These are phyloP conservation scores for Cytospora paraplurivora DNA, from an alignment of 2,329 filamentous ascomycete species.

Conservation along the genomic window DNA sequence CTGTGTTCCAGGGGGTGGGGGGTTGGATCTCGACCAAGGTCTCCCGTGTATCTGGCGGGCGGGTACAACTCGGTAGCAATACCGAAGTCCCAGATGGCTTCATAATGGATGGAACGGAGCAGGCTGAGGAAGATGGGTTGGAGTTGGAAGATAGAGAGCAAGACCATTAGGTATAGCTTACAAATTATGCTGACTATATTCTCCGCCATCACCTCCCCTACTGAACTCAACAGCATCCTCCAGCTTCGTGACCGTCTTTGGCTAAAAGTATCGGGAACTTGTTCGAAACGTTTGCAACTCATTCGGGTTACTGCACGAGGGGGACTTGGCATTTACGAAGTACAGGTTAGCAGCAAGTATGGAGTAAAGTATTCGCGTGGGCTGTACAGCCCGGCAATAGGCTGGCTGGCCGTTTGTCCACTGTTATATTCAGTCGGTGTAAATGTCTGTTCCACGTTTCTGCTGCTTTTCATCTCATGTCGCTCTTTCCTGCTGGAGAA, in stretches of 20 bases:
- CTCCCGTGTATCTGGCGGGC: slow-evolving; percentile 55
- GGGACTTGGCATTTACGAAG: too few relatives aligned
- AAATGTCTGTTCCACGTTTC: too few relatives aligned
- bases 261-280: too few relatives aligned
- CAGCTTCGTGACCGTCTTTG: too few relatives aligned
- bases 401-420: too few relatives aligned
- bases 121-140: slow-evolving; percentile 44
- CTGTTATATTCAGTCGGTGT: too few relatives aligned
- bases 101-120: slow-evolving; percentile 56
- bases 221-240: background rate
- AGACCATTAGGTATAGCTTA: slow-evolving; percentile 4
- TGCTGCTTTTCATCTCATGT: background rate
- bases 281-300: too few relatives aligned
- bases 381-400: too few relatives aligned
- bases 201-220: background rate
- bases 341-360: too few relatives aligned
- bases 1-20: slow-evolving; percentile 52
- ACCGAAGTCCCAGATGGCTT: slow-evolving; percentile 40
- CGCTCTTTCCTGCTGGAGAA: background rate
- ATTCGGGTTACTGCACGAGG: too few relatives aligned
- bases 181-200: background rate
- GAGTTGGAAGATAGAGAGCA: slow-evolving; percentile 26
- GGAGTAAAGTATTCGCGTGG: too few relatives aligned
- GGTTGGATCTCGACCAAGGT: slow-evolving; percentile 63
- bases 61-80: slow-evolving; percentile 53